Percentiles rank a stretch among this genome's conserved stretches.
Conservation (phyloP, 2,329 filamentous ascomycete species). For the Talaromyces sp. region DNA sequence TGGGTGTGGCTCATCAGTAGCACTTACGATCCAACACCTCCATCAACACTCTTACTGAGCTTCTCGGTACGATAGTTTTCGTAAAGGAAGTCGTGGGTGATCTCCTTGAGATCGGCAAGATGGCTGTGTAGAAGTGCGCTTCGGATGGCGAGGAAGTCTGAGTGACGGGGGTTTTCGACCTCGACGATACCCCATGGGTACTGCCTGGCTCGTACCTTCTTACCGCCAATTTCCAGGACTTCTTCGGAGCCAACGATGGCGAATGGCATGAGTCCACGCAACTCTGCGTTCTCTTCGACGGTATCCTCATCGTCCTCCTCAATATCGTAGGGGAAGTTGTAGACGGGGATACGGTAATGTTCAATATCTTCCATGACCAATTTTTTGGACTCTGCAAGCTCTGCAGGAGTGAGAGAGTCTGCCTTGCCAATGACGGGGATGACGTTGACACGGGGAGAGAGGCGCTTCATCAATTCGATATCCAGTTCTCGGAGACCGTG, state of each 20-base stretch:
- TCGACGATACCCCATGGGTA: constrained; percentile 99
- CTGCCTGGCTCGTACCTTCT: constrained; percentile 88
- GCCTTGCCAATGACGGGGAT: constrained; percentile 99
- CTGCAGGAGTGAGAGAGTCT: constrained; percentile 91
- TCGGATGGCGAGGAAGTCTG: constrained; percentile 95
- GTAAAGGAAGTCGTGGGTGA: constrained; percentile 99
- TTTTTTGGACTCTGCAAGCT: constrained; percentile 99
- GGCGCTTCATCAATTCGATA: constrained; percentile 99
- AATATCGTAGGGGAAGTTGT: constrained; percentile 99
- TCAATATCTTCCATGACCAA: constrained; percentile 99
- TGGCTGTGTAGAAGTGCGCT: constrained; percentile 97
- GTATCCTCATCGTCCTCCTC: constrained; percentile 99
- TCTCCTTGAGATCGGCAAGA: constrained; percentile 97
- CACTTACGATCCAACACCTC: constrained; percentile 73
- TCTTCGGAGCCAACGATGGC: constrained; percentile 98
- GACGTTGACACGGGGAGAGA: constrained; percentile 96
- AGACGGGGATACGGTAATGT: constrained; percentile 98
- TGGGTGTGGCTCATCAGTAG: not conserved
- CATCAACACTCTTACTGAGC: constrained; percentile 98
- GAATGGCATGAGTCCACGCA: constrained; percentile 96
- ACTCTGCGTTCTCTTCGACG: constrained; percentile 97
- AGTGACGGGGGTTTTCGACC: constrained; percentile 98
- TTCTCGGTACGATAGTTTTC: constrained; percentile 99
- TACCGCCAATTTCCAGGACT: constrained; percentile 86
- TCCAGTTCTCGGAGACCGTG: constrained; percentile 97